Evolutionary conservation across 495 filamentous ascomycete species (phyloP), one percentile per base, ranked within the genome.

Genomic region (Neohortaea acidophila): DNA sequence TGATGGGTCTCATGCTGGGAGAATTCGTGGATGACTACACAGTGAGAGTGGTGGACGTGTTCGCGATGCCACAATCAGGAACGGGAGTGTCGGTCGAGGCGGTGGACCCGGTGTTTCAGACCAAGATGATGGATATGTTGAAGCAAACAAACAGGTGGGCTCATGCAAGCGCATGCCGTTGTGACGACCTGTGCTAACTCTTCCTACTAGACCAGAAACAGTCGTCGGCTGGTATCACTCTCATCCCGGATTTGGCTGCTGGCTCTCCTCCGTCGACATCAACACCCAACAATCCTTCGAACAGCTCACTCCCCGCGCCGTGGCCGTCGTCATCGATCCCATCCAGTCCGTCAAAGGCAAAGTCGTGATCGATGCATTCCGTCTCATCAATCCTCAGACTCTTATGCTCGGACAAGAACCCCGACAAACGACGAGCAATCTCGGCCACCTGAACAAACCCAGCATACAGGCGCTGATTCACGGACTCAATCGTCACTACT

Each of bases 111-210:
- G 91, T 96, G 11, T 97, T 97, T 59, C 89, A 97, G 65, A 91
- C 80, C 47, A 96, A 94, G 67, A 97, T 97, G 89, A 96, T 97
- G 91, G 89, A 97, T 58, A 94, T 96, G 85, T 68, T 97, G 47
- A 70, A 79, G 51, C 89, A 97, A 66, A 97, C 89, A 12, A 89
- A 87, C 60, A 73, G 85, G 85, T 94, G 69, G 1, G 8, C 24
- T 12, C 8, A n/a, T 12, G 13, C 21, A 19, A 4, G 12, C 2
- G 29, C 14, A 6, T 30, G 17, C 4, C 21, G 20, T 38, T 20
- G 2, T 19, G 18, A 6, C 21, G 32, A 7, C 18, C 17, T 4
- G 7, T 7, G 14, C 37, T 18, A 21, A 15, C 38, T 47, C 32
- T 23, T 14, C 2, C 19, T 12, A 26, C 46, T 43, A 94, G 87